Conservation (phyloP, 2,329 filamentous ascomycete genomes). For the Rutstroemia sydowiana region DNA sequence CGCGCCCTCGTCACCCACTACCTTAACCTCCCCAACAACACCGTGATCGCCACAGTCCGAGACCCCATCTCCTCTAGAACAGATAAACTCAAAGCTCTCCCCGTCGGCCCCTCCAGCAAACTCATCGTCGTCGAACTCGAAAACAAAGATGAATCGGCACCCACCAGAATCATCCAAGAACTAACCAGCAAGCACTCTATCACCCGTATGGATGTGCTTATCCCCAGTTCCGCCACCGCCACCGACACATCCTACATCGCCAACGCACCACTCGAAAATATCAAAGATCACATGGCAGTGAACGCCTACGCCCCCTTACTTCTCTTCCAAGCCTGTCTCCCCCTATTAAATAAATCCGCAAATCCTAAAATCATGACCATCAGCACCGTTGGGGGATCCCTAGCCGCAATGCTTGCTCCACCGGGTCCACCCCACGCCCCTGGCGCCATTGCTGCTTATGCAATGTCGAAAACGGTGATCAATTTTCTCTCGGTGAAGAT, state of each 20-base stretch:
- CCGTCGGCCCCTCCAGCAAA: neutral
- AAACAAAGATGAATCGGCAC: neutral
- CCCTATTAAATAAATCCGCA: neutral
- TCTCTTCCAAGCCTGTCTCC: neutral
- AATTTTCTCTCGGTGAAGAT: neutral
- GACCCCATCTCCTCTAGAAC: neutral
- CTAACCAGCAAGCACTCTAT: neutral
- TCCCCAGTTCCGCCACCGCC: neutral
- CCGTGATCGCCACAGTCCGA: neutral
- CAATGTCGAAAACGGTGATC: neutral
- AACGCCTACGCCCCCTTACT: neutral
- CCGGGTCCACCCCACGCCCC: too few relatives aligned
- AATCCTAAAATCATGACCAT: neutral
- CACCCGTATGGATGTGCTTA: neutral
- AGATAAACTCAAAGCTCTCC: neutral
- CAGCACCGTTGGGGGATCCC: neutral
- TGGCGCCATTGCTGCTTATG: neutral
- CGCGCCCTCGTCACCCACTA: neutral
- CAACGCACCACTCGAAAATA: neutral
- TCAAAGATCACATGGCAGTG: neutral
- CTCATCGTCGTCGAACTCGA: neutral
- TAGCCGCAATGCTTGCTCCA: neutral
- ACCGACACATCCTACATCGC: neutral
- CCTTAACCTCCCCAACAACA: neutral
- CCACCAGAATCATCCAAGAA: neutral